Evolutionary conservation across 257 asterid genomes (phyloP), one percentile per base, ranked within the genome.

Genomic region (Solanum sparsipilum): DNA sequence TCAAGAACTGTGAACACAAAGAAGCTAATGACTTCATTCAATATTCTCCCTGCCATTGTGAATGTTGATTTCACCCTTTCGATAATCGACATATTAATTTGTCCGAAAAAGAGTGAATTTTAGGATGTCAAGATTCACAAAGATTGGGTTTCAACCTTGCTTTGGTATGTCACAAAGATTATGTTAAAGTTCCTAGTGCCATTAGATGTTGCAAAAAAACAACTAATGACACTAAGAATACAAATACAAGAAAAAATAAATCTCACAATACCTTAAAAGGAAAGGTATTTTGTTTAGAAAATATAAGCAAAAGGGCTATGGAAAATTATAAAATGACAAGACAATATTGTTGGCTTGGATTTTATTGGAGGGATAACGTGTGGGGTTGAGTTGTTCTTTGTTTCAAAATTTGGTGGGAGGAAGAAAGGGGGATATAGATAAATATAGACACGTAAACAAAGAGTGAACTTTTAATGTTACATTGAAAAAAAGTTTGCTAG

Each of bases 1-100:
- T 96, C 99, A 0, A 96, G 89, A 0, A 92, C 1, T 0, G 88
- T 86, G 89, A 96, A 96, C 1, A 94, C 90, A 0, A 94, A 7
- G 76, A 96, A 88, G 70, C 99, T 96, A 29, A 92, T 3, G 10
- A 93, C 44, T 21, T 92, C 93, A 32, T 95, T 95, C 48, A 95
- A 23, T 9, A 93, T 84, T 21, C 78, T 87, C 6, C 93, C 98
- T 1, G 86, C 48, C 92, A 90, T 91, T 60, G 89, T 63, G 11
- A 87, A 4, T 25, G 31, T 89, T 13, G 75, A 90, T 35, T 48
- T 90, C 10, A 90, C 82, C 44, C 87, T 87, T 6, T 83, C 86
- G 89, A 86, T 87, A 27, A 87, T 85, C 20, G 32, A 87, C 93
- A 89, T 89, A 83, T n/a, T 23, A 8, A 13, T 71, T 31, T 67